A percentile compares a stretch with the other conserved stretches of the same genome.
Conservation (phyloP, 441 rosid species). For the Omphalea diandra region DNA sequence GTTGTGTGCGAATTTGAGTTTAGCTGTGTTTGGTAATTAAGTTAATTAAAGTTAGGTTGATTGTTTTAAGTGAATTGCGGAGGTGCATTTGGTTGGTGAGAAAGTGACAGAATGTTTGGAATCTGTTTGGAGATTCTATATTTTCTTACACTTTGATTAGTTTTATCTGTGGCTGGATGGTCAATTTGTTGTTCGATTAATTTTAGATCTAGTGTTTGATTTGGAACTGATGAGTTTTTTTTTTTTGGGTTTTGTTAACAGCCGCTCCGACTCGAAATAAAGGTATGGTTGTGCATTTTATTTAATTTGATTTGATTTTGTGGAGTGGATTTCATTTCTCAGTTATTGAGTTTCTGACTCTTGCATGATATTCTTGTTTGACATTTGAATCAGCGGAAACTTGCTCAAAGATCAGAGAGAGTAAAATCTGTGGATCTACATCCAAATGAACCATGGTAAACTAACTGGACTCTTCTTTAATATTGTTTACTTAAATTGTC, state of each 20-base stretch:
- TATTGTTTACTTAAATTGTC: too few species aligned
- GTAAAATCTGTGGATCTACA: slow-evolving; percentile 92
- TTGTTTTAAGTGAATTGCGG: slow-evolving; percentile 18
- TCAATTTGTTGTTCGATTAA: slow-evolving; percentile 4
- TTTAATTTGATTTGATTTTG: slow-evolving; percentile 11
- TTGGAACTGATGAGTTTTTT: slow-evolving; percentile 21
- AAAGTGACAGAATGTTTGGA: not conserved
- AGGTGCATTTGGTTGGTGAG: slow-evolving; percentile 13
- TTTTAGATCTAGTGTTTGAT: slow-evolving; percentile 22
- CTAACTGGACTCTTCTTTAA: too few species aligned
- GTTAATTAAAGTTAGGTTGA: not conserved
- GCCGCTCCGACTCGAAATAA: slow-evolving; percentile 69
- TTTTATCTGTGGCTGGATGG: too few species aligned
- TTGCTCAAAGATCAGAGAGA: slow-evolving; percentile 75
- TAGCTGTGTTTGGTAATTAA: too few species aligned
- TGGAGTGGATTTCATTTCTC: slow-evolving; percentile 4
- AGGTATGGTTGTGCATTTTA: slow-evolving; percentile 36
- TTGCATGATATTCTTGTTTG: slow-evolving; percentile 19
- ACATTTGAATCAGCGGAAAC: slow-evolving; percentile 56
- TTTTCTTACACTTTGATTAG: not conserved
- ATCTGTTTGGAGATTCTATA: not conserved
- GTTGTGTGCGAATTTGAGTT: slow-evolving; percentile 7
- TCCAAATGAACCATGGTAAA: slow-evolving; percentile 91
- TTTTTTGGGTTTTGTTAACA: slow-evolving; percentile 31
- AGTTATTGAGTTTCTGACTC: not conserved